Base-by-base conservation (phyloP, 2,329 filamentous ascomycete species). In the Fusarium sp. region DNA sequence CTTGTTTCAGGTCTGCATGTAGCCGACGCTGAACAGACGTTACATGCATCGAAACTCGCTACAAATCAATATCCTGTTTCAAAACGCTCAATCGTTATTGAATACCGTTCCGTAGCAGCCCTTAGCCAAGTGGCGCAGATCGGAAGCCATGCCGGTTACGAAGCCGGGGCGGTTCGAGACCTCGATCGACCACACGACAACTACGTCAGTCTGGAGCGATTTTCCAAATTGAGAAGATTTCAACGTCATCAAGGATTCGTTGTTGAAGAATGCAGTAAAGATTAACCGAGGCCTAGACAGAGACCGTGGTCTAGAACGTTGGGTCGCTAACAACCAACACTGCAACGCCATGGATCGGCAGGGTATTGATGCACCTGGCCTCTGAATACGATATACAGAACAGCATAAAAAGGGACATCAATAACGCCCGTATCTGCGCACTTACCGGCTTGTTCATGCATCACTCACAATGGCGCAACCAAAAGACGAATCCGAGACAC, bases 271-370 rank as follows among this genome's bases (percentile, higher is more conserved):
- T 50, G 25, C 15, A 17, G 45, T n/a, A 50, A 50, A 17, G 25
- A 47, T 47, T 47, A 25, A 17, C 43, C 22, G 12, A 47, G 40
- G 9, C 22, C 9, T 50, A 15, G 25, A 11, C 9, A 22, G 35
- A 66, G 63, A 66, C 65, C 40, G 4, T 22, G 22, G 32, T 68
- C 65, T 68, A 66, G 63, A 66, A 52, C 20, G 33, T 14, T 30
- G 63, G 25, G n/a, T 40, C 20, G 17, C 11, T 6, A 30, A 8
- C n/a, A 25, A 12, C 8, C n/a, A 20, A 20, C 57, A 33, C 43
- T 47, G 25, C 45, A 14, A 27, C 22, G 4, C 15, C 45, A 50
- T 11, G 9, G 45, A 30, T 50, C 45, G 2, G 25, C 25, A 11
- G 15, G 45, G 9, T 25, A 14, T 5, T 50, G 25, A 7, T 50